Base-by-base conservation (phyloP, 2,329 filamentous ascomycete genomes). In the Botrytis cinerea region DNA sequence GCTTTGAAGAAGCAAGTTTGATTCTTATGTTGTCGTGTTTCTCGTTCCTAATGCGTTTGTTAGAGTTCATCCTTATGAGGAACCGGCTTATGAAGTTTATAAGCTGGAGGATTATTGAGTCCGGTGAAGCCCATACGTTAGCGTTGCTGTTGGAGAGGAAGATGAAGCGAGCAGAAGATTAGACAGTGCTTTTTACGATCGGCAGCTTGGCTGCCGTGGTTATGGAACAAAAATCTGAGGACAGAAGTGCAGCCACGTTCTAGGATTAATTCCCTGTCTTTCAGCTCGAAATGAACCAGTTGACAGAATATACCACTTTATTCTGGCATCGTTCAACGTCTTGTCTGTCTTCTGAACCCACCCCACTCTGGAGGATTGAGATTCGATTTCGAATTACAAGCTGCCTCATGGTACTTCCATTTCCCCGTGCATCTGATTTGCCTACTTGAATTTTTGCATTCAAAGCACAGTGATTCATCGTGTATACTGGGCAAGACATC, bases 1-100 rank as follows among this genome's bases (percentile, higher is more conserved):
- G 91, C 89, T 9, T 79, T 93, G 81, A 93, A 91, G 81, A 84
- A 83, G 91, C 91, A 77, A 78, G 87, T 84, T 32, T 71, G 28
- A 45, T 48, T 54, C 18, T 25, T 48, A 7, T 70, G 57, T 63
- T 77, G 22, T 74, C 25, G 12, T 73, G 64, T 43, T 28, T n/a
- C 10, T 1, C 25, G 54, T 28, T 69, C 61, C 75, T 73, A 28
- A 77, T 43, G 35, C 73, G 4, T 75, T 59, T 77, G 73, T 60
- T 67, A 80, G 79, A 66, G 76, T 77, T 32, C 87, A 88, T 80
- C 86, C 86, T 1, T 88, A 87, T 71, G 85, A 88, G 75, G 85
- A 86, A 74, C 83, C 83, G 4, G 83, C 84, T 0, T 88, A 87
- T 76, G 81, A 85, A 22, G 85, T 88, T 8, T 82, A 82, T 74